Evolutionary conservation across 148 eudicot genomes (phyloP).

Genomic region (Fagopyrum esculentum): DNA sequence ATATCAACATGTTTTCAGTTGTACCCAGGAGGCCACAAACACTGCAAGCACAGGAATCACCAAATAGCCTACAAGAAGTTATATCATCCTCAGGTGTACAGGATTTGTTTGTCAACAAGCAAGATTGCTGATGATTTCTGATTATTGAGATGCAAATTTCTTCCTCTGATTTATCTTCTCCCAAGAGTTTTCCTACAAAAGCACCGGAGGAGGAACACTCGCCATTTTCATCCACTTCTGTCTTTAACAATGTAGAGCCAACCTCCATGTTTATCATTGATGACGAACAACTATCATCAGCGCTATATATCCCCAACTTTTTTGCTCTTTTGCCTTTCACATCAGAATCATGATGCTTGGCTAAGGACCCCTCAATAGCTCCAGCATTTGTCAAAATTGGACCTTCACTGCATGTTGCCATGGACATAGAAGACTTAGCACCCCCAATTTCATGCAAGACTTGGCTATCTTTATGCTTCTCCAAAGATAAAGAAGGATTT

Average conservation of each 20-base stretch:
- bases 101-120: constrained; percentile 18
- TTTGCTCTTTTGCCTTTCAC: constrained; percentile 26
- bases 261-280: constrained; percentile 53
- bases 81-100: constrained; percentile 21
- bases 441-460: constrained; percentile 22
- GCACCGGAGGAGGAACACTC: constrained; percentile 86
- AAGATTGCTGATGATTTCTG: constrained; percentile 43
- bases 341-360: constrained; percentile 30
- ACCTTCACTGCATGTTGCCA: constrained; percentile 19
- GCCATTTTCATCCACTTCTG: constrained; percentile 58
- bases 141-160: constrained; percentile 58
- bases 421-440: constrained; percentile 25
- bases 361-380: constrained; percentile 28
- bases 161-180: constrained; percentile 43
- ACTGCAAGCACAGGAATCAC: constrained; percentile 41
- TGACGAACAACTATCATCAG: constrained; percentile 80
- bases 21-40: constrained; percentile 43
- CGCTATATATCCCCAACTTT: constrained; percentile 31
- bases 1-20: constrained; percentile 54
- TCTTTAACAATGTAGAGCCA: constrained; percentile 44
- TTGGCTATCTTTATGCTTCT: constrained; percentile 18
- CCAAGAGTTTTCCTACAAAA: constrained; percentile 27
- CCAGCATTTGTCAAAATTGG: constrained; percentile 24
- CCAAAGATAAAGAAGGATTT: constrained; percentile 24
- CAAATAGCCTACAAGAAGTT: constrained; percentile 24